These are phyloP conservation scores for Pythium sp. DNA, from an alignment of 352 stramenopile species.

Conservation along the genomic window DNA sequence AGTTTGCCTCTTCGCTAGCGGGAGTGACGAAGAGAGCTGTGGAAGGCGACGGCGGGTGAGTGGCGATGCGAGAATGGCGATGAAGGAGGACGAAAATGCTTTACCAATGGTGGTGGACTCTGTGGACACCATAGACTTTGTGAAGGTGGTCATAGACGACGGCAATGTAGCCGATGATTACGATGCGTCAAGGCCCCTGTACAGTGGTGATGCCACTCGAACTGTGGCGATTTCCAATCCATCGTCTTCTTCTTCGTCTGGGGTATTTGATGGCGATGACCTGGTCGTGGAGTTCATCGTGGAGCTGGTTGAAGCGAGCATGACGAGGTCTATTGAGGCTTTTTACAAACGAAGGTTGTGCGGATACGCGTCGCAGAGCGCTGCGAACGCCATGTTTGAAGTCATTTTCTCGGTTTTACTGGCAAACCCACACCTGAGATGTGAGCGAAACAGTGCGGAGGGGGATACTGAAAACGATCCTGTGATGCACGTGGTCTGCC, in stretches of 20 bases:
- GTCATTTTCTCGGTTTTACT: constrained; percentile 8
- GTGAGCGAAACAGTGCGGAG: not conserved
- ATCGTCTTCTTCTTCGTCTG: not conserved
- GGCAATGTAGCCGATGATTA: not conserved
- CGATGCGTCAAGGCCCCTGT: not conserved
- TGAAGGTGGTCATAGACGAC: not conserved
- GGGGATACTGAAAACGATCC: not conserved
- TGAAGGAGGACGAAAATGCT: not conserved
- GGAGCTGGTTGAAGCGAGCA: constrained; percentile 22
- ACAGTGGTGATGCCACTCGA: not conserved
- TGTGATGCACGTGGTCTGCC: constrained; percentile 2
- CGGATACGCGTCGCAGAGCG: constrained; percentile 23
- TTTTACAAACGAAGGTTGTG: constrained; percentile 29
- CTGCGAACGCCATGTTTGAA: constrained; percentile 22
- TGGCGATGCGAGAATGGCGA: constrained; percentile 5
- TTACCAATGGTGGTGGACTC: not conserved
- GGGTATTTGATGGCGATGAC: constrained; percentile 13
- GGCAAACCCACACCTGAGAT: not conserved
- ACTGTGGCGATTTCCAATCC: not conserved
- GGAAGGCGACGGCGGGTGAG: too few relatives aligned
- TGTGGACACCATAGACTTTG: not conserved
- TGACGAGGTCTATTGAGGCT: constrained; percentile 21
- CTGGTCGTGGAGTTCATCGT: constrained; percentile 17
- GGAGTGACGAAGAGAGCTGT: not conserved
- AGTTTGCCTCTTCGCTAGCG: not conserved